Conservation (phyloP, 2,329 filamentous ascomycete species). For the Beauveria scarabaeidicola region DNA sequence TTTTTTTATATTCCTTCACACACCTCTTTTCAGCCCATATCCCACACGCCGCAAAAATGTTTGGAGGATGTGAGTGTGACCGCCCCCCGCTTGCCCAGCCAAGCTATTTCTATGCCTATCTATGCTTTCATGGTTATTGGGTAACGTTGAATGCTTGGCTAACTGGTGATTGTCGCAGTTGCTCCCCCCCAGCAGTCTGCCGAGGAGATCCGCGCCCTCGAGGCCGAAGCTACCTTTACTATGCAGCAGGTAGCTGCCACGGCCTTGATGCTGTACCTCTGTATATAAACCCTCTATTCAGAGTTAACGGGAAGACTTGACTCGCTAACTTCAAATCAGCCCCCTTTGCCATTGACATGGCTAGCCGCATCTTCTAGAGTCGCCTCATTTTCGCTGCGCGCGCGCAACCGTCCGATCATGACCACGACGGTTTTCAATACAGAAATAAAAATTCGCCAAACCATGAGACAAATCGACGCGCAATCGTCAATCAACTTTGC, state of each 20-base stretch:
- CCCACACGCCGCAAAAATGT: slow-evolving; percentile 16
- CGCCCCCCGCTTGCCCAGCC: not conserved
- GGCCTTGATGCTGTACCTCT: slow-evolving; percentile 64
- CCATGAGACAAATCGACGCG: not conserved
- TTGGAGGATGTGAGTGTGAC: slow-evolving; percentile 33
- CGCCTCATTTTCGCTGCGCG: not conserved
- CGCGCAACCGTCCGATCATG: not conserved
- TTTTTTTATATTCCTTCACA: not conserved
- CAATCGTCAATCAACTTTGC: not conserved
- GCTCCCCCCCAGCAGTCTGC: slow-evolving; percentile 60
- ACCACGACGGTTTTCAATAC: not conserved
- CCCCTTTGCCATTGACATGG: slow-evolving; percentile 49
- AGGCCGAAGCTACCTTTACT: slow-evolving; percentile 58
- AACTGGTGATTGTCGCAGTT: slow-evolving; percentile 33
- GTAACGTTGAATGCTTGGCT: not conserved
- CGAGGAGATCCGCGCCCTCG: slow-evolving; percentile 62
- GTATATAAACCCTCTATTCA: slow-evolving; percentile 40
- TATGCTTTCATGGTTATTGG: not conserved
- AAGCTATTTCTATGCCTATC: not conserved
- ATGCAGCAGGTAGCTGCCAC: slow-evolving; percentile 59
- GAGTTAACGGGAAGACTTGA: not conserved
- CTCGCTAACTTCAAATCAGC: slow-evolving; percentile 28
- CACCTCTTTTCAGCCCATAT: not conserved
- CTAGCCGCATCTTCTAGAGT: slow-evolving; percentile 35
- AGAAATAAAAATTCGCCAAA: not conserved